phyloP scores from a whole-genome alignment of 2,329 filamentous ascomycete genomes.

The Sporothrix pseudoabietina region DNA sequence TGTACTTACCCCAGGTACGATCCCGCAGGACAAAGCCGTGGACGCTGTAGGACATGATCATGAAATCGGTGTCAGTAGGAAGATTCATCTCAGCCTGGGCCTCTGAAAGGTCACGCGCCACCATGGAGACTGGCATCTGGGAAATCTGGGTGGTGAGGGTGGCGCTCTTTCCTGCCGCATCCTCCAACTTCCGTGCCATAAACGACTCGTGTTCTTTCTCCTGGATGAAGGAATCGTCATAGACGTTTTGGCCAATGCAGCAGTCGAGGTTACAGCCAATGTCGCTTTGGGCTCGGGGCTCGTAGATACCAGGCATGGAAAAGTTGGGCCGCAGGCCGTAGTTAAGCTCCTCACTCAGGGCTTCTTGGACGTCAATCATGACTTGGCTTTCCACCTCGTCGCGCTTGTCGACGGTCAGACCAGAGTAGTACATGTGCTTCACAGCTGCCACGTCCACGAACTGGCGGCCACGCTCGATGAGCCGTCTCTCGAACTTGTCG shows the following conservation, averaged over 20 bases:
- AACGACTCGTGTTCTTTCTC: too few species aligned
- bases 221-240: too few species aligned
- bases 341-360: not conserved
- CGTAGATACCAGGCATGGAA: not conserved
- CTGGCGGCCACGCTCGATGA: not conserved
- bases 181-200: not conserved
- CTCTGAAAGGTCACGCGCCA: not conserved
- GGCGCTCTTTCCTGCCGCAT: not conserved
- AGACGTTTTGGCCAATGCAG: too few species aligned
- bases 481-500: not conserved
- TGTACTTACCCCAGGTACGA: constrained; percentile 12
- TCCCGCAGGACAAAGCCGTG: not conserved
- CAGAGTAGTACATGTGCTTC: constrained; percentile 4
- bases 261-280: too few species aligned
- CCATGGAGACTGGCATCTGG: not conserved
- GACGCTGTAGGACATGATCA: not conserved
- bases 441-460: not conserved
- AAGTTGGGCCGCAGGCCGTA: not conserved
- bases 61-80: not conserved
- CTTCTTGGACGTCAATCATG: not conserved
- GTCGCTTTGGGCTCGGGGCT: not conserved
- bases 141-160: not conserved
- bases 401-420: not conserved
- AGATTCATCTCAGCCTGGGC: not conserved
- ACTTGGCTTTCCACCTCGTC: constrained; percentile 12